Evolutionary conservation across 2,329 filamentous ascomycete genomes (phyloP), one percentile per base, ranked within the genome.

Genomic region (Alternaria sp.): DNA sequence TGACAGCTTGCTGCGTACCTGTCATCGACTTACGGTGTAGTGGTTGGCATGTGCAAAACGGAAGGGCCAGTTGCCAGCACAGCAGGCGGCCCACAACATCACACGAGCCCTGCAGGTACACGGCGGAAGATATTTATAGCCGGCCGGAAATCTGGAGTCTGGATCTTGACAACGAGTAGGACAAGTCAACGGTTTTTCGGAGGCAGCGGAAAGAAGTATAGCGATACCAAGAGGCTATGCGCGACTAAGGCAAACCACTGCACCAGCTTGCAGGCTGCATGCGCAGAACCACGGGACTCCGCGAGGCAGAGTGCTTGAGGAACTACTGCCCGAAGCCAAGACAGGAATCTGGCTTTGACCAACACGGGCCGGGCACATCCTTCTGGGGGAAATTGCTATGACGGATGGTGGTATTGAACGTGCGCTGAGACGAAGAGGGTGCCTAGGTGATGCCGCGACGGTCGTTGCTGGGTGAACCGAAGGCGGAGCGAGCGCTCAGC

Each of bases 401-500:
- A 50, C 52, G 55, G 11, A 51, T 20, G 30, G 52, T 36, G 61
- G 27, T 52, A 58, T 46, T 38, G 61, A 52, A 59, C 38, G 62
- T 62, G 59, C 51, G 38, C 50, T 27, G 46, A 55, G 40, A 38
- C 48, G 32, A 54, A 12, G 43, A 59, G 44, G 32, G 36, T 28
- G 53, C 11, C 46, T 30, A 50, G 46, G n/a, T 41, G 59, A 40
- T 50, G 38, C 22, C 46, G 53, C 28, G 44, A 14, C 36, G 18
- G 38, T 41, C 27, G 58, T 60, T 60, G 65, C 65, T 68, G 55
- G 65, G 65, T 67, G 63, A 67, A 66, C 64, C 25, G 56, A 5
- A n/a, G 50, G 56, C 48, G 27, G 48, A 58, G 55, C 48, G 49
- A n/a, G 48, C 40, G 54, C 45, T 25, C 45, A 30, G 30, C 32